Percentiles rank a stretch among this genome's conserved stretches.
phyloP scores from a whole-genome alignment of 331 rosid species.

The Cydonia oblonga region DNA sequence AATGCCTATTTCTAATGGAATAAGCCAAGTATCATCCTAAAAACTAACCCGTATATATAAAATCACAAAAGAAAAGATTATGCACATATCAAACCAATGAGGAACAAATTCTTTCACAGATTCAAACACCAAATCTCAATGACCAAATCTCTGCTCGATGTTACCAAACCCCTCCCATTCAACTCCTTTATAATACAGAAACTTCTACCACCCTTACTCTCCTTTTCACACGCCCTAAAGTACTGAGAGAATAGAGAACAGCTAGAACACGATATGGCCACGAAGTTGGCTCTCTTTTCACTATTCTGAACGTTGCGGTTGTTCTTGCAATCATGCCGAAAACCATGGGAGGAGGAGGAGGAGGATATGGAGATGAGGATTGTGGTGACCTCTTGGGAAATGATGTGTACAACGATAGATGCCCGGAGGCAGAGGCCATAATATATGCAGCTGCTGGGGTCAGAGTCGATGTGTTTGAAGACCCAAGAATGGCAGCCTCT shows the following conservation, averaged over 20 bases:
- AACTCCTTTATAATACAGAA: neutral
- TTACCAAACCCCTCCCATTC: neutral
- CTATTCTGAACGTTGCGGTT: conserved; percentile 30
- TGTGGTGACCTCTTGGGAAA: conserved; percentile 22
- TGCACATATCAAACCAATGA: neutral
- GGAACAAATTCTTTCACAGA: neutral
- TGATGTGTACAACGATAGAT: conserved; percentile 23
- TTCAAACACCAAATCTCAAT: neutral
- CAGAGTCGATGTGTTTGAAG: conserved; percentile 31
- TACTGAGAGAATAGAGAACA: neutral
- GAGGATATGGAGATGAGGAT: conserved; percentile 22
- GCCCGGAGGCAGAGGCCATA: conserved; percentile 61
- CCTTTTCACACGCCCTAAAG: neutral
- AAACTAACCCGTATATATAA: neutral
- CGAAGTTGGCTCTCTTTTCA: conserved; percentile 11
- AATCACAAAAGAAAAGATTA: neutral
- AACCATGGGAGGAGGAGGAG: conserved; percentile 18
- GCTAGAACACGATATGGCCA: conserved; percentile 13
- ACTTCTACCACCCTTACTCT: neutral
- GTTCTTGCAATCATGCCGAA: conserved; percentile 11
- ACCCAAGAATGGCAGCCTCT: conserved; percentile 81
- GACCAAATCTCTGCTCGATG: neutral
- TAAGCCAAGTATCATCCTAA: neutral
- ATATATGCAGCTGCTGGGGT: conserved; percentile 62
- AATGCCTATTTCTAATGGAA: neutral